These are phyloP conservation scores for Tricholoma matsutake DNA, from an alignment of 768 basidiomycete species.

Conservation along the genomic window DNA sequence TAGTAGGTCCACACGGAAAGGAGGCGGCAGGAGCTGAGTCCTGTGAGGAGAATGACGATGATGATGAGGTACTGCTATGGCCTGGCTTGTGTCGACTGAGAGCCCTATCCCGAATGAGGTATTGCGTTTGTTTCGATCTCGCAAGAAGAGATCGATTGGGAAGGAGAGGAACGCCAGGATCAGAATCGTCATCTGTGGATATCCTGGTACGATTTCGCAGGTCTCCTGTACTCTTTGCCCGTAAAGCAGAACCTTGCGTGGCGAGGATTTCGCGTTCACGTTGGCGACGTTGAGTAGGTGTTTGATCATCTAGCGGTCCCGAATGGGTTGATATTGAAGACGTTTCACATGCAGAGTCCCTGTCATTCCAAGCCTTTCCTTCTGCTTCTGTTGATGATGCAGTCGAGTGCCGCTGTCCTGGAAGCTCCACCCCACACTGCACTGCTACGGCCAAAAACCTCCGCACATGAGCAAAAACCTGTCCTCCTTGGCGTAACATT, in stretches of 20 bases:
- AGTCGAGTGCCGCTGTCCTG: constrained; percentile 41
- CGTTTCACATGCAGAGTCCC: constrained; percentile 28
- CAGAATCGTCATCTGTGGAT: constrained; percentile 33
- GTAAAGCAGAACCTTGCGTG: constrained; percentile 32
- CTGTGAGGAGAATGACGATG: constrained; percentile 64
- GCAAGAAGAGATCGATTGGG: constrained; percentile 25
- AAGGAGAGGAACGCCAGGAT: constrained; percentile 33
- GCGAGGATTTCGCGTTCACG: constrained; percentile 21
- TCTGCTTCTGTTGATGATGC: constrained; percentile 31
- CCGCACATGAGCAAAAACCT: constrained; percentile 78
- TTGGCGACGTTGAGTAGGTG: constrained; percentile 32
- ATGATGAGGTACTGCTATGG: constrained; percentile 66
- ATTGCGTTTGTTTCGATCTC: constrained; percentile 11
- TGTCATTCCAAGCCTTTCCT: constrained; percentile 25
- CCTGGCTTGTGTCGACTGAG: constrained; percentile 40
- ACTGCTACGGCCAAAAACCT: constrained; percentile 75
- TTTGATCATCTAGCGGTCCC: constrained; percentile 29
- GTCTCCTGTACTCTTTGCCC: constrained; percentile 54
- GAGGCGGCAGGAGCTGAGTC: constrained; percentile 48
- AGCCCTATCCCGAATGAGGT: constrained; percentile 29
- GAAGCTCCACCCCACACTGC: constrained; percentile 71
- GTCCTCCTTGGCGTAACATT: constrained; percentile 80
- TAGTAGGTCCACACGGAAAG: constrained; percentile 74
- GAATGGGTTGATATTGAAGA: constrained; percentile 22
- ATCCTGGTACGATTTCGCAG: constrained; percentile 30